Evolutionary conservation across 2,329 filamentous ascomycete species (phyloP).

Genomic region (Cladobotryum mycophilum): DNA sequence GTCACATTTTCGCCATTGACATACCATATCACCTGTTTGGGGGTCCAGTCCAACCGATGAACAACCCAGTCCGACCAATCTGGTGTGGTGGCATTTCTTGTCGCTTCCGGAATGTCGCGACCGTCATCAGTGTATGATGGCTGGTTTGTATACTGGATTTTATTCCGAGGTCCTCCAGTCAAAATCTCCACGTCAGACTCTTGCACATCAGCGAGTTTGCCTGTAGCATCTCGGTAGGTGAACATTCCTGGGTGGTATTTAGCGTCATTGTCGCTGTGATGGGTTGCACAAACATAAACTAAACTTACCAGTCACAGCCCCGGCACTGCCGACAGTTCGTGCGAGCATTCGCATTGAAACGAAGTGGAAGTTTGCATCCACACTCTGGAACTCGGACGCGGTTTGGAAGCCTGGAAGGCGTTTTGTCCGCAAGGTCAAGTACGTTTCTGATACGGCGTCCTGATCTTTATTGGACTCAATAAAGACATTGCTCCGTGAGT

Average conservation of each 20-base stretch:
- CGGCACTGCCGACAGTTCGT: constrained; percentile 40
- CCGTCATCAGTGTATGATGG: constrained; percentile 42
- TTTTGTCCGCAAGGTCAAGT: constrained; percentile 41
- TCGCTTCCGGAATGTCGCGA: constrained; percentile 40
- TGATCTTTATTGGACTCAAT: constrained; percentile 37
- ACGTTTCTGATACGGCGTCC: constrained; percentile 32
- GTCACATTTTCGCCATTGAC: constrained; percentile 45
- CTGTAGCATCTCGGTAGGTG: constrained; percentile 38
- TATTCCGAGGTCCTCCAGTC: constrained; percentile 37
- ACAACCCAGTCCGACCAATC: constrained; percentile 51
- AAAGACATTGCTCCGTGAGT: constrained; percentile 40
- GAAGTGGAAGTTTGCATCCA: constrained; percentile 21
- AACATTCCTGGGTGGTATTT: constrained; percentile 30
- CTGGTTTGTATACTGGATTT: constrained; percentile 55
- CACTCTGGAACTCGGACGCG: constrained; percentile 41
- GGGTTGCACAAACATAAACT: no score
- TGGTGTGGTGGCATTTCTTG: constrained; percentile 42
- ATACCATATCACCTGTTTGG: constrained; percentile 48
- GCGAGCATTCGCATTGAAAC: constrained; percentile 43
- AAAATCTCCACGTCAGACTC: constrained; percentile 50
- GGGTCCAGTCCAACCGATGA: constrained; percentile 56
- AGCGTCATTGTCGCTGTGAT: no score
- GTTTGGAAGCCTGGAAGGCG: constrained; percentile 40
- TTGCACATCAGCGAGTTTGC: constrained; percentile 32
- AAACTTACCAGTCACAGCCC: constrained; percentile 39